Evolutionary conservation across 371 early-diverging fungal species (phyloP), one percentile per base, ranked within the genome.

Genomic region (Gilbertella persicaria): DNA sequence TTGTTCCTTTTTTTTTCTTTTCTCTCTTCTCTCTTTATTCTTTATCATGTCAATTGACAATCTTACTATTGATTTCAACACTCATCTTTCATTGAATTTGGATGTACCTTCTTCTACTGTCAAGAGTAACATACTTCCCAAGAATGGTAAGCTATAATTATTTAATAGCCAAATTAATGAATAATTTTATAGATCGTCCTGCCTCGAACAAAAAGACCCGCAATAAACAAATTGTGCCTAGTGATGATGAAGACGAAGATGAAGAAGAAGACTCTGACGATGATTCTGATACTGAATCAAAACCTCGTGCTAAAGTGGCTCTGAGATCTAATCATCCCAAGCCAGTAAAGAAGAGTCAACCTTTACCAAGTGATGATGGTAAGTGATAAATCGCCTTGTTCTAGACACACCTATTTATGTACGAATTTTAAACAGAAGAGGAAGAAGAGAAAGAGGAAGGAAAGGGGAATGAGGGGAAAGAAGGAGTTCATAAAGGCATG

Each of bases 231-330:
- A 64, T 61, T 44, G 58, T 71, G 14, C 71, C 71, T n/a, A 71
- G 71, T 23, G 71, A 71, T 50, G 67, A 66, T 45, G 71, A 71
- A 55, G 64, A 64, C 5, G 62, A 60, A 13, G 62, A 60, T 9
- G 67, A 71, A 2, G 66, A 66, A 2, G 64, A 71, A 20, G 58
- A 62, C 14, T 24, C 2, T 14, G 46, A 45, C 4, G 47, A 53
- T 3, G 29, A 43, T 39, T 56, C 62, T 13, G 64, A 64, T 49
- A 60, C 61, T 21, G 69, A 69, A 42, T 42, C 43, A 17, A 33
- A 26, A 13, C 33, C 33, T 33, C 10, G 28, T 41, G 8, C 23
- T 10, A 53, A 45, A 36, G 25, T 36, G 14, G 24, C 50, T 17
- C n/a, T 39, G 35, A 35, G 45, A 8, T 52, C 53, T 1, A 52